Percentiles rank a stretch among this genome's conserved stretches.
phyloP scores from a whole-genome alignment of 768 basidiomycete genomes.

The Brasilioporus rufonigricans region DNA sequence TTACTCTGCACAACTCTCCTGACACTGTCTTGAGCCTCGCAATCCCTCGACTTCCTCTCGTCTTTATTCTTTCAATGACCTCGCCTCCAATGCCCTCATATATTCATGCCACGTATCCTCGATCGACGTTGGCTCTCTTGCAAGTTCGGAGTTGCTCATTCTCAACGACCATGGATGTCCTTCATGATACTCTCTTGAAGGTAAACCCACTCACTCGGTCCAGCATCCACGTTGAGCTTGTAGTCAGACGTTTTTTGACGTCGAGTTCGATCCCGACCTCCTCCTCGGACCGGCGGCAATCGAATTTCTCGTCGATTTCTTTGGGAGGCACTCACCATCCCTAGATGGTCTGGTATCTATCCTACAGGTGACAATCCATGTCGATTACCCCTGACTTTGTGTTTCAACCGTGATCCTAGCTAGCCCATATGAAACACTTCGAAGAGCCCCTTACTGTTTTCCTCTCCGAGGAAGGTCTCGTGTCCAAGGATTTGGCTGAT shows the following conservation, averaged over 20 bases:
- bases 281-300: conserved; percentile 59
- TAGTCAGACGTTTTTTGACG: conserved; percentile 62
- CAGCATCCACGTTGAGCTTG: not conserved
- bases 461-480: conserved; percentile 10
- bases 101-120: conserved; percentile 58
- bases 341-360: conserved; percentile 55
- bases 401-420: conserved; percentile 34
- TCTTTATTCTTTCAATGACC: conserved; percentile 62
- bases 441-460: conserved; percentile 51
- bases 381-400: not conserved
- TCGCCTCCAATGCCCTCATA: conserved; percentile 56
- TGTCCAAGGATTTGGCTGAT: conserved; percentile 12
- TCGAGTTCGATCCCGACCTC: conserved; percentile 56
- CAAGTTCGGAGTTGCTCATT: conserved; percentile 51
- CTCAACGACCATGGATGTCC: conserved; percentile 44
- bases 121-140: conserved; percentile 55
- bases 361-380: conserved; percentile 50
- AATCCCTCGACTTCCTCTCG: conserved; percentile 52
- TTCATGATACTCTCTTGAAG: conserved; percentile 55
- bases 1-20: not conserved
- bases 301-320: conserved; percentile 57
- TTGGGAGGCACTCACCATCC: conserved; percentile 53
- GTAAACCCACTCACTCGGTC: conserved; percentile 32
- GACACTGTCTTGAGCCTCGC: conserved; percentile 41
- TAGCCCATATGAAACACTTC: conserved; percentile 71